These are phyloP conservation scores for Begonia fuchsioides DNA, from an alignment of 306 rosid species.

Conservation along the genomic window DNA sequence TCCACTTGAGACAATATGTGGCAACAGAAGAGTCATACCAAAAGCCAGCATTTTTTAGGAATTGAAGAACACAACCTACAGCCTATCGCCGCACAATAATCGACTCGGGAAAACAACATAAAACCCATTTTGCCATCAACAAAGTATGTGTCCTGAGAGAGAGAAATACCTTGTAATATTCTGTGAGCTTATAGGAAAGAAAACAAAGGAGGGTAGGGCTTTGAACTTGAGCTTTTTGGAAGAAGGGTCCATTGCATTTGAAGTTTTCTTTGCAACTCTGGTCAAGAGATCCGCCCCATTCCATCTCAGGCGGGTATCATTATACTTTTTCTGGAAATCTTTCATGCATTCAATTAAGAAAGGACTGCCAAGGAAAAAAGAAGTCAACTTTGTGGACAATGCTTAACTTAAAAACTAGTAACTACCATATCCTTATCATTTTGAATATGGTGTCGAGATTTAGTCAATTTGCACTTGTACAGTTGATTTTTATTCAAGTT, in stretches of 20 bases:
- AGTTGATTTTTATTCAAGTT: too few species aligned
- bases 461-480: too few species aligned
- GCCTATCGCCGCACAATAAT: too few species aligned
- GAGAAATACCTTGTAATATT: conserved; percentile 49
- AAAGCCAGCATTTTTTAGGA: background rate
- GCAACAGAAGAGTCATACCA: background rate
- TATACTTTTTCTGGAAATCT: conserved; percentile 73
- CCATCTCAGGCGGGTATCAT: conserved; percentile 65
- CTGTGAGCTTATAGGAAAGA: conserved; percentile 62
- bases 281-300: conserved; percentile 94
- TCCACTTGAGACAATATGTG: too few species aligned
- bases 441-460: too few species aligned
- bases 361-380: conserved; percentile 36
- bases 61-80: too few species aligned
- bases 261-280: conserved; percentile 55
- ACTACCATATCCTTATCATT: too few species aligned
- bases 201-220: conserved; percentile 33
- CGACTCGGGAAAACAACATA: too few species aligned
- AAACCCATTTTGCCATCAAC: too few species aligned
- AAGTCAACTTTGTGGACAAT: conserved; percentile 3
- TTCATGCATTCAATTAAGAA: conserved; percentile 75
- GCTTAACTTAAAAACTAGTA: too few species aligned
- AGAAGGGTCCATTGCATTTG: conserved; percentile 15
- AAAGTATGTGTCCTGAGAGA: too few species aligned
- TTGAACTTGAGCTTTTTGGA: conserved; percentile 37